Evolutionary conservation across 1,284 basidiomycete genomes (phyloP), one percentile per base, ranked within the genome.

Genomic region (Exsudoporus floridanus): DNA sequence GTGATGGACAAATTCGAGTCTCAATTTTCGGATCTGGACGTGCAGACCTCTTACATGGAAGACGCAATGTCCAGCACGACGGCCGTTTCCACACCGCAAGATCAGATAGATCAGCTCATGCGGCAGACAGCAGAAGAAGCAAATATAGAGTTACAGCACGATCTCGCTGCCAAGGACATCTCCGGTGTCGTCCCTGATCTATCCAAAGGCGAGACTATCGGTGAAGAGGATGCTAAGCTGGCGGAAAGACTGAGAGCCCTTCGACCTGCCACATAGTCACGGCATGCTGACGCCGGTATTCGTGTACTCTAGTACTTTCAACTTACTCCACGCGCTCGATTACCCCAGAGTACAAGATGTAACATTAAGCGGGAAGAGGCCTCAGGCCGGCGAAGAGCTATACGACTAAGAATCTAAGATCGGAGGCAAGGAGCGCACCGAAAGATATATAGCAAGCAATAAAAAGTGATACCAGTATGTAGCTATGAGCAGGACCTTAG

Each of bases 1-100:
- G 94, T 99, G 16, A 99, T 99, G 97, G 97, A 99, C 76, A 98
- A 96, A 75, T 99, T 99, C 71, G 97, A 99, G 73, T 69, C 85
- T 4, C 96, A 99, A 66, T 98, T 99, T 74, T 81, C 92, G 53
- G 97, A 99, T 72, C 82, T 99, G 36, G 97, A 99, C 68, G 97
- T 98, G 5, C 97, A 99, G 72, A 97, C 97, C 4, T 91, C 89
- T 4, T 96, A 96, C 74, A 97, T 99, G 94, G 97, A 99, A 69
- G 92, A 94, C 54, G 89, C 94, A 25, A 98, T 99, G 86, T 88
- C 88, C 19, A 85, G 90, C 52, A 94, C 95, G 13, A 97, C 94
- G 1, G 97, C 95, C 16, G 82, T 92, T 39, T 88, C 92, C 8
- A 97, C 91, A 18, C 97, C 97, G 1, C 95, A 98, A 72, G 97